Conservation (phyloP, 164 flowering plant species). For the Annona squamosa region DNA sequence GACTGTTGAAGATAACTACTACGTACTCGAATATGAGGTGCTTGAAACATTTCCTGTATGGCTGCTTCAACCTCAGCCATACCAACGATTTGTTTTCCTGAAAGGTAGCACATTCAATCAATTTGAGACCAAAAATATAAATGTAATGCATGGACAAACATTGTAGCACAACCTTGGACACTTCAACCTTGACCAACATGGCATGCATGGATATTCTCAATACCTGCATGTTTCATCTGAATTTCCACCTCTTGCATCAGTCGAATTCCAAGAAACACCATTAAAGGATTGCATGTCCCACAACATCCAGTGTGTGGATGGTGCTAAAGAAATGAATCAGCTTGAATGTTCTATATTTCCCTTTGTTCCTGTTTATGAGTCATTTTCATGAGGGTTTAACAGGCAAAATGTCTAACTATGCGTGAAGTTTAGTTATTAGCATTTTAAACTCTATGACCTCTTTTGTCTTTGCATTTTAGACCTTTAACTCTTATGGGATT, state of each 20-base stretch:
- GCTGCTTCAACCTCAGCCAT: slow-evolving; percentile 90
- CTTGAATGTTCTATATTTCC: no score
- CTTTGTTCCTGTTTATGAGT: no score
- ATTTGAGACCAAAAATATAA: slow-evolving; percentile 5
- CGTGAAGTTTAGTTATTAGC: no score
- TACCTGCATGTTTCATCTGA: background rate
- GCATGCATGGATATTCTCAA: background rate
- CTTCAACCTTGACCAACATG: background rate
- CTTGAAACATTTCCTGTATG: slow-evolving; percentile 98
- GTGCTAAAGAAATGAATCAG: no score
- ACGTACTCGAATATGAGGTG: slow-evolving; percentile 91
- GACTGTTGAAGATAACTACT: background rate
- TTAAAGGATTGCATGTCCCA: background rate
- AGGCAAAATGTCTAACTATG: no score
- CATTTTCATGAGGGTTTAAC: no score
- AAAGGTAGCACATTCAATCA: background rate
- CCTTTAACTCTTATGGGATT: no score
- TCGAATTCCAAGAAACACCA: background rate
- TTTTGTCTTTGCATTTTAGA: no score
- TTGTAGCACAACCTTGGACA: background rate
- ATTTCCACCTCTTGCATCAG: background rate
- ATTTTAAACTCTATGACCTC: no score
- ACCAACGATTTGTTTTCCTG: slow-evolving; percentile 62
- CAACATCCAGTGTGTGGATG: no score
- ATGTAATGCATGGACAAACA: background rate